Conservation (phyloP, 176 grass and related monocot species). For the Poa annua region DNA sequence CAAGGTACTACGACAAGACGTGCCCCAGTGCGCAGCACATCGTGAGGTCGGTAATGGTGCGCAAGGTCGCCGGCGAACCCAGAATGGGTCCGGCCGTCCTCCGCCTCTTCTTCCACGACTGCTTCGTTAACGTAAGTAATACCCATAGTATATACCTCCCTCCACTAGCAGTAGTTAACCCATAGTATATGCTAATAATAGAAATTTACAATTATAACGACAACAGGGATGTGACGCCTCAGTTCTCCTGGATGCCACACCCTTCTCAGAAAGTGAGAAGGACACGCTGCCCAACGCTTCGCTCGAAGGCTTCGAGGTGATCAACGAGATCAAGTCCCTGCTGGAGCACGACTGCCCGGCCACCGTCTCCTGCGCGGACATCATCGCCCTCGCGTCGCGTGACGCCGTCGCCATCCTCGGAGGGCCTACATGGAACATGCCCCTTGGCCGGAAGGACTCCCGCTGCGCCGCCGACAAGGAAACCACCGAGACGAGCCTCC, state of each 20-base stretch:
- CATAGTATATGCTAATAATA: no score
- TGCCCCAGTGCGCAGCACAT: conserved; percentile 48
- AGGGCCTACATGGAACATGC: conserved; percentile 60
- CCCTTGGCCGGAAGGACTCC: conserved; percentile 69
- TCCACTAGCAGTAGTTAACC: no score
- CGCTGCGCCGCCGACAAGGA: conserved; percentile 7
- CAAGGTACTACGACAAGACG: conserved; percentile 48
- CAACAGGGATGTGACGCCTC: conserved; percentile 61
- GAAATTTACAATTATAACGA: not conserved
- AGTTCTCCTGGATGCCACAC: conserved; percentile 49
- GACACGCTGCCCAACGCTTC: conserved; percentile 18
- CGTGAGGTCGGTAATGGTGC: conserved; percentile 45
- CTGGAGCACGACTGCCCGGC: no score
- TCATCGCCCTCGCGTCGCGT: no score
- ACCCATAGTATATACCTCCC: not conserved
- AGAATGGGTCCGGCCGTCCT: conserved; percentile 22
- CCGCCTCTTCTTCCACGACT: conserved; percentile 74
- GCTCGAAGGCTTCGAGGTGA: conserved; percentile 8
- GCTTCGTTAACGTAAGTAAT: conserved; percentile 44
- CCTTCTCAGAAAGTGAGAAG: conserved; percentile 49
- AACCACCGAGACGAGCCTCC: conserved; percentile 44
- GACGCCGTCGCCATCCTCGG: conserved; percentile 45
- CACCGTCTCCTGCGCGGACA: not conserved
- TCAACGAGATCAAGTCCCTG: no score
- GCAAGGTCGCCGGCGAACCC: conserved; percentile 35